Evolutionary conservation across 345 rosid genomes (phyloP), one percentile per base, ranked within the genome.

Genomic region (Salix suchowensis): DNA sequence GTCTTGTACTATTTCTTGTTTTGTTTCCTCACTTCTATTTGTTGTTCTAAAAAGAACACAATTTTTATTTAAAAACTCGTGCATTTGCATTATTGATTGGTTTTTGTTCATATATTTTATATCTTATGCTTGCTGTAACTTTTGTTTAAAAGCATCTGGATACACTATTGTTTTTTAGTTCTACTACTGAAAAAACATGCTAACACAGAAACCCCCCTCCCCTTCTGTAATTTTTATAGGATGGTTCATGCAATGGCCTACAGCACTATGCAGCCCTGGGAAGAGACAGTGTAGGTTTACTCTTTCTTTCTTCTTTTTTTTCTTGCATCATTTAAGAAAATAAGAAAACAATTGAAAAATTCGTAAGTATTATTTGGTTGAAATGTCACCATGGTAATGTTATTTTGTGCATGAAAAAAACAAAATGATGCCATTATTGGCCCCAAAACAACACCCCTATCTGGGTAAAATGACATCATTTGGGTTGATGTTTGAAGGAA

Each of bases 181-280:
- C 62, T 50, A 19, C 58, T n/a, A n/a, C 62, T 3, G 26, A 55
- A 55, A 55, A 55, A n/a, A n/a, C 62, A 55, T n/a, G 62, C 28
- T 55, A n/a, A 54, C 23, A 23, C 61, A 55, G 50, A n/a, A 9
- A n/a, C 13, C 26, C 60, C 46, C 46, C 13, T 6, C 6, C 3
- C 12, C 72, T 2, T 48, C 36, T 67, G 30, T 32, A 62, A 52
- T 19, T 30, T 48, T 46, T 39, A 52, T 84, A 96, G 99, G 99
- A 96, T 87, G 99, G 99, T 60, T 96, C 99, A 8, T 96, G 99
- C 89, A 96, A 96, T 84, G 99, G 99, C 79, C 82, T 96, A 73
- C 98, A 96, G 79, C 99, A 96, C 81, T 96, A 96, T 86, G 97
- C 99, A 77, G 99, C 99, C 77, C 82, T 96, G 79, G 99, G 99